Evolutionary conservation across 2,329 filamentous ascomycete genomes (phyloP), one percentile per base, ranked within the genome.

Genomic region (Alternaria angustiovoidea): DNA sequence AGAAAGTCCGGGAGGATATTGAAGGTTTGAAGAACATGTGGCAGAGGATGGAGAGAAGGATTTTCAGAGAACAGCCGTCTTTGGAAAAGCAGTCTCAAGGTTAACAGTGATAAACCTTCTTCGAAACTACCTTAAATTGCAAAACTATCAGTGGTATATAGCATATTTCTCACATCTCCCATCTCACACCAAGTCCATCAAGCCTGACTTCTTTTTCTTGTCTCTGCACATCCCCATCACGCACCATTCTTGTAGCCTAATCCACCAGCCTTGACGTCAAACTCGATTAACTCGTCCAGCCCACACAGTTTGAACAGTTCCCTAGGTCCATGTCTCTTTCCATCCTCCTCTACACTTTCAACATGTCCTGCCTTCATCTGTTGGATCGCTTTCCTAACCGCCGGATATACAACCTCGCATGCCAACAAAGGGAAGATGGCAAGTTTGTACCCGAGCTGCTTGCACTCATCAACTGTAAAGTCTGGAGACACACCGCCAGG

Each of bases 391-490:
- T 62, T 72, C 56, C 65, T 66, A 1, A 78, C 73, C 2, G 71
- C 74, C 0, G 73, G 73, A 61, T 76, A 77, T 24, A 77, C 74
- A 30, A 73, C 68, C 59, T 76, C 74, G 4, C 76, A 64, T 1
- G 65, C 70, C 48, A 76, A 26, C 7, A 61, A 63, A 5, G 86
- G 85, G 68, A 85, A 87, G 57, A 89, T 89, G 47, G 87, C 84
- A 57, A 89, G 80, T 59, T 82, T 81, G 74, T 86, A 89, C 0
- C 87, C 87, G 67, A 88, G 79, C 41, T 83, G 78, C 61, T 80
- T 80, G 7, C 86, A 86, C 65, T 88, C 83, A 0, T 82, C 74
- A 2, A 82, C 82, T 1, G 81, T 82, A 52, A 86, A 83, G 26
- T 83, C 78, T 0, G 87, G 87, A 24, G 84, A 86, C 24, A 83